Evolutionary conservation across 2,329 filamentous ascomycete genomes (phyloP).

Genomic region (Magnaporthales sp.): DNA sequence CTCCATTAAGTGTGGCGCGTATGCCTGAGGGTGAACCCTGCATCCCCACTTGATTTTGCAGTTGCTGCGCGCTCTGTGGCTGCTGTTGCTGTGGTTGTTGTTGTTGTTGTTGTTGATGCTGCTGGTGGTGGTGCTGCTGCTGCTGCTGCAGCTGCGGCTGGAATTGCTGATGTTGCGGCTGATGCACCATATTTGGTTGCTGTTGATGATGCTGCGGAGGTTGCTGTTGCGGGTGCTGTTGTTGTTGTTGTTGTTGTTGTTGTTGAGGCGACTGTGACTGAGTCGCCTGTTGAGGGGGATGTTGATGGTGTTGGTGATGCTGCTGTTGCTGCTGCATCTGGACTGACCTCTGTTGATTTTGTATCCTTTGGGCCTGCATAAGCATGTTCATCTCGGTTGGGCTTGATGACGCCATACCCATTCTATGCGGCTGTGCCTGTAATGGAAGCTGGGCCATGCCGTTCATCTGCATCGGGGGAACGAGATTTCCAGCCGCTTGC

Average conservation of each 20-base stretch:
- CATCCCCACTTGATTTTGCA: slow-evolving; percentile 12
- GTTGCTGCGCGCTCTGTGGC: slow-evolving; percentile 11
- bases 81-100: slow-evolving; percentile 17
- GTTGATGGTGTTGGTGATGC: slow-evolving; percentile 19
- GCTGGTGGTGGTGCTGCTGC: slow-evolving; percentile 26
- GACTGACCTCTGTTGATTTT: slow-evolving; percentile 51
- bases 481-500: slow-evolving; percentile 36
- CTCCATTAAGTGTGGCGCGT: slow-evolving; percentile 1
- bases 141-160: slow-evolving; percentile 27
- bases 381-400: slow-evolving; percentile 45
- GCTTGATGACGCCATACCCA: slow-evolving; percentile 40
- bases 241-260: slow-evolving; percentile 39
- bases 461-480: slow-evolving; percentile 50
- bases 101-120: slow-evolving; percentile 44
- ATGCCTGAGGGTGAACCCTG: slow-evolving; percentile 1
- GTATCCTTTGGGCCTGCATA: slow-evolving; percentile 56
- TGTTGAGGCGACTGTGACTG: slow-evolving; percentile 9
- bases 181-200: slow-evolving; percentile 19
- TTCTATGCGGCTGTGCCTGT: slow-evolving; percentile 44
- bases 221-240: slow-evolving; percentile 48
- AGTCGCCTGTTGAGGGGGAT: slow-evolving; percentile 12
- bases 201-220: slow-evolving; percentile 35
- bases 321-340: slow-evolving; percentile 19
- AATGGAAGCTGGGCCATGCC: slow-evolving; percentile 58
- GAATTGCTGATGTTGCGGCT: slow-evolving; percentile 25